Conservation (phyloP, 768 basidiomycete species). For the Pleurotus platypus region DNA sequence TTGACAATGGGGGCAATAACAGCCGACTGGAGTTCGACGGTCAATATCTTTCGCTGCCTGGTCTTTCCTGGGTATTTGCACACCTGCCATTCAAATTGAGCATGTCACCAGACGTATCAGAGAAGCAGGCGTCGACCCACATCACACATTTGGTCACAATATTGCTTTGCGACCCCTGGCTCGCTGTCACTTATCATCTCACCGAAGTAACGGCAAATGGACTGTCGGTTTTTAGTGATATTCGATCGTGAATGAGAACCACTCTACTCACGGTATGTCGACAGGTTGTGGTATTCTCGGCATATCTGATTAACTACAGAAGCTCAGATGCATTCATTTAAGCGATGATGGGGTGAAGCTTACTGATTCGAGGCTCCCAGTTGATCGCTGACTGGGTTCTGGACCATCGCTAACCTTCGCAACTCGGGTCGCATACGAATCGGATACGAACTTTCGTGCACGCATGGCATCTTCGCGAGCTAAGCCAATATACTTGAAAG, state of each 20-base stretch:
- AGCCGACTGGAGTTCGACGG: conserved; percentile 8
- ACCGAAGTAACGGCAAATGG: conserved; percentile 80
- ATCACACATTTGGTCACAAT: conserved; percentile 81
- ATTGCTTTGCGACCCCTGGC: conserved; percentile 35
- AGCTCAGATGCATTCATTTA: conserved; percentile 1
- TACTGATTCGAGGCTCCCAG: conserved; percentile 62
- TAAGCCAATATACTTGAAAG: conserved; percentile 19
- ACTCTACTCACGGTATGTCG: conserved; percentile 61
- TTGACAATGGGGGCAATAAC: background rate
- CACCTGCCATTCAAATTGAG: conserved; percentile 38
- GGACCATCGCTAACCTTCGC: conserved; percentile 46
- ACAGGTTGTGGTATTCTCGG: conserved; percentile 58
- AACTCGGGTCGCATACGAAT: conserved; percentile 41
- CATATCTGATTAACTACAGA: conserved; percentile 38
- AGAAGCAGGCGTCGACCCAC: conserved; percentile 34
- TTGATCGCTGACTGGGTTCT: conserved; percentile 63
- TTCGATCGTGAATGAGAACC: background rate
- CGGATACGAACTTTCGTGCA: conserved; percentile 49
- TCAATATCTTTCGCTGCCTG: conserved; percentile 30
- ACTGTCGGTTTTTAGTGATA: conserved; percentile 29
- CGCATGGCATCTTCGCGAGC: conserved; percentile 72
- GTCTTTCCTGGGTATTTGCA: conserved; percentile 79
- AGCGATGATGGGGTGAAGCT: background rate
- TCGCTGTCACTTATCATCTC: conserved; percentile 56
- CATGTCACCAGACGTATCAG: background rate